Percentiles rank a stretch among this genome's conserved stretches.
These are phyloP conservation scores for Herpetomonas tarakana DNA, from an alignment of 208 protist genomes.

Conservation along the genomic window DNA sequence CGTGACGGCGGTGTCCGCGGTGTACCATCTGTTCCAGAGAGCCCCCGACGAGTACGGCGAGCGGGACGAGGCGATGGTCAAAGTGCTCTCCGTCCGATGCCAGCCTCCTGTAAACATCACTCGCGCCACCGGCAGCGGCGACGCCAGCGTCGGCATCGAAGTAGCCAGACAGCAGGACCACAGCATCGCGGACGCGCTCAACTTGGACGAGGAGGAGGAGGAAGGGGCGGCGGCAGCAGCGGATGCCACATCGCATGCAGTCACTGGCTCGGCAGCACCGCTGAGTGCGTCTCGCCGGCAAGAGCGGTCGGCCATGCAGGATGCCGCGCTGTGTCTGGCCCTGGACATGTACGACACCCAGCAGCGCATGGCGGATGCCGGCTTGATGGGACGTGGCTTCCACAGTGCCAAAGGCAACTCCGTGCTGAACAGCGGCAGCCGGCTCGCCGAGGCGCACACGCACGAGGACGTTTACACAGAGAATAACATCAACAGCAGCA, in stretches of 20 bases:
- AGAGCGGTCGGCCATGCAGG: neutral
- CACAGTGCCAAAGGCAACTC: too few species aligned
- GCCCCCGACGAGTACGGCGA: neutral
- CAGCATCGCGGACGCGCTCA: neutral
- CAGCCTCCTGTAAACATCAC: neutral
- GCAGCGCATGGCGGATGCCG: conserved; percentile 6
- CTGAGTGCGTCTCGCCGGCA: neutral
- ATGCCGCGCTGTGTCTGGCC: neutral
- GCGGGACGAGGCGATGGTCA: neutral
- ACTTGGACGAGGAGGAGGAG: neutral
- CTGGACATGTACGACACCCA: conserved; percentile 1
- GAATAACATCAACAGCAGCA: neutral
- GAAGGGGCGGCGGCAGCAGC: neutral
- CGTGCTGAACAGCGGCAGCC: conserved; percentile 1
- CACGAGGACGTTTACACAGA: neutral
- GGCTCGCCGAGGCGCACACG: neutral
- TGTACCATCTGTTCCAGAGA: neutral
- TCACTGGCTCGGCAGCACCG: neutral
- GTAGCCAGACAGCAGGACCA: too few species aligned
- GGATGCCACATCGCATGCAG: neutral
- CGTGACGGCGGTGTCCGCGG: neutral
- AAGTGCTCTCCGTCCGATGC: neutral
- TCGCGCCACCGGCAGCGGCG: neutral
- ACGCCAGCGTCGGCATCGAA: neutral
- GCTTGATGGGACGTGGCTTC: too few species aligned